Percentiles rank a stretch among this genome's conserved stretches.
Conservation (phyloP, 2,329 filamentous ascomycete species). For the Sarocladium oryzae region DNA sequence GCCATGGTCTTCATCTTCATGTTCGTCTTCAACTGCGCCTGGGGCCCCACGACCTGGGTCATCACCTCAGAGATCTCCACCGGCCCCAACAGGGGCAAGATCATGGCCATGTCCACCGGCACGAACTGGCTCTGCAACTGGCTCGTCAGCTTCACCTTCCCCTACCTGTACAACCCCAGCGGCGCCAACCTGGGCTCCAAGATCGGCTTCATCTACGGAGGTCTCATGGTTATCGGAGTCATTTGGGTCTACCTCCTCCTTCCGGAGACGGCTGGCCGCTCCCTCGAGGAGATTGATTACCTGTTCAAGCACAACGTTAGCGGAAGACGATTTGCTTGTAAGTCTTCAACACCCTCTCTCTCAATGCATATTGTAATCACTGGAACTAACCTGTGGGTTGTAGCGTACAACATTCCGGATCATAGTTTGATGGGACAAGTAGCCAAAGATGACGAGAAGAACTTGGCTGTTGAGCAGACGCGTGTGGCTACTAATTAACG, state of each 20-base stretch:
- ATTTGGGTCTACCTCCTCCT: constrained; percentile 13
- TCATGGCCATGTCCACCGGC: constrained; percentile 14
- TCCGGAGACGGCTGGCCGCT: constrained; percentile 12
- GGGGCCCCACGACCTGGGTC: constrained; percentile 14
- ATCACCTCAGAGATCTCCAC: constrained; percentile 18
- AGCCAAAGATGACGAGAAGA: neutral
- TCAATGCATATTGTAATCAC: neutral
- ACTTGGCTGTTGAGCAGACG: neutral
- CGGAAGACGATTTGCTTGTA: constrained; percentile 26
- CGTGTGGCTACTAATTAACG: too few relatives aligned
- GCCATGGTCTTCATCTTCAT: constrained; percentile 15
- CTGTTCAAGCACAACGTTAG: constrained; percentile 47
- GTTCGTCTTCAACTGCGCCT: constrained; percentile 15
- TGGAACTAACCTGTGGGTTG: neutral
- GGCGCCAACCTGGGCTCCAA: constrained; percentile 1
- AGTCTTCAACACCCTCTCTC: neutral
- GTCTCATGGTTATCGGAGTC: constrained; percentile 7
- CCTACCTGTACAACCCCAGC: constrained; percentile 14
- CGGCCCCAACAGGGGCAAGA: constrained; percentile 15
- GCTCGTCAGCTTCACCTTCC: constrained; percentile 13
- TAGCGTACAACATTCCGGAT: neutral
- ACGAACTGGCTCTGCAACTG: constrained; percentile 16
- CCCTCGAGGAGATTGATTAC: constrained; percentile 13
- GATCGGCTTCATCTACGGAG: constrained; percentile 25
- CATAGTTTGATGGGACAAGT: neutral